Percentiles rank a stretch among this genome's conserved stretches.
Evolutionary conservation across 75 land plant species (phyloP).

Genomic region (Picea glauca): DNA sequence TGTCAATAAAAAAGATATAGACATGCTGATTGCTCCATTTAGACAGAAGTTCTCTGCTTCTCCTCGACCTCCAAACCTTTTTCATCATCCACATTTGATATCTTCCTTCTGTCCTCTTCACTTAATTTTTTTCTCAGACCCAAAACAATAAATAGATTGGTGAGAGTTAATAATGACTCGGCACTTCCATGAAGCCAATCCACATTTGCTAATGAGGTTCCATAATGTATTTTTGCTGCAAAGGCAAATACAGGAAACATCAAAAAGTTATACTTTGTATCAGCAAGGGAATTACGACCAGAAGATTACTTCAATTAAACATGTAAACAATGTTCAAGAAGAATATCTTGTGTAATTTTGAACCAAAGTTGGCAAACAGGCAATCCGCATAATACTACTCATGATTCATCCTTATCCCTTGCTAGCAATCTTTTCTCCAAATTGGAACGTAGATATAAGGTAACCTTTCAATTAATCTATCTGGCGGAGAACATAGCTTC

Average conservation of each 20-base stretch:
- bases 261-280: neutral
- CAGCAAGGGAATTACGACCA: neutral
- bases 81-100: conserved; percentile 9
- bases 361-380: no score
- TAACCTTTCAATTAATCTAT: no score
- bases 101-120: conserved; percentile 4
- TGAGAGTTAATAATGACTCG: conserved; percentile 86
- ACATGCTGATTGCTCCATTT: conserved; percentile 2
- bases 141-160: conserved; percentile 91
- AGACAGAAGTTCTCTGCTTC: conserved; percentile 25
- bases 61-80: conserved; percentile 15
- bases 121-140: conserved; percentile 80
- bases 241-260: neutral
- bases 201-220: conserved; percentile 95
- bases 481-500: no score
- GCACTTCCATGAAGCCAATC: conserved; percentile 99
- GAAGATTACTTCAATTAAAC: neutral
- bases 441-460: no score
- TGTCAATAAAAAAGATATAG: no score
- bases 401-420: no score
- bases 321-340: neutral
- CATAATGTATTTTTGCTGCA: conserved; percentile 94
- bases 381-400: no score
- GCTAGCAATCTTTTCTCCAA: no score
- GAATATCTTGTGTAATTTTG: neutral